A percentile compares a stretch with the other conserved stretches of the same genome.
Evolutionary conservation across 164 flowering plant genomes (phyloP).

Genomic region (Pachysandra terminalis): DNA sequence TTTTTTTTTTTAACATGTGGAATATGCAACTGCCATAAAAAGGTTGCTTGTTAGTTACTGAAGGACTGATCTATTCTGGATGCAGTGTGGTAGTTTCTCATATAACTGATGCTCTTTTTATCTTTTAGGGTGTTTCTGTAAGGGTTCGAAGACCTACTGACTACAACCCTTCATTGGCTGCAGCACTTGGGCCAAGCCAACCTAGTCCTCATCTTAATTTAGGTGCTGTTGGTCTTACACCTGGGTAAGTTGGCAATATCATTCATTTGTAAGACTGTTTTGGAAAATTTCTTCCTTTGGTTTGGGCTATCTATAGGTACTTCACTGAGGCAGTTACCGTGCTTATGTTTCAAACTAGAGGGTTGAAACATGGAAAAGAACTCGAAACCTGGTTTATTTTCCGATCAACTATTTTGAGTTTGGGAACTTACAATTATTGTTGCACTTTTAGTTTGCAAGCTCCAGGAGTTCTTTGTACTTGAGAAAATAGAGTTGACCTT

Average conservation of each 20-base stretch:
- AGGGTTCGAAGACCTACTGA: slow-evolving; percentile 85
- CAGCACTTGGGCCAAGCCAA: slow-evolving; percentile 91
- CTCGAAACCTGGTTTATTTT: background rate
- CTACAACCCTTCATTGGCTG: slow-evolving; percentile 82
- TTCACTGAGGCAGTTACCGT: background rate
- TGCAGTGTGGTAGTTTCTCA: background rate
- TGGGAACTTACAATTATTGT: too few relatives aligned
- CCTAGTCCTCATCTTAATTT: slow-evolving; percentile 75
- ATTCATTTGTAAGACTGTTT: background rate
- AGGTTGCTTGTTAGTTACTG: background rate
- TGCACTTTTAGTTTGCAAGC: too few relatives aligned
- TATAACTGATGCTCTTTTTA: slow-evolving; percentile 7
- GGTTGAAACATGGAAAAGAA: background rate
- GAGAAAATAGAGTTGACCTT: too few relatives aligned
- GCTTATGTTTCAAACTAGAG: background rate
- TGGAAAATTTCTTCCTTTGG: background rate
- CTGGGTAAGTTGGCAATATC: slow-evolving; percentile 44
- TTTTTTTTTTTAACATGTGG: background rate
- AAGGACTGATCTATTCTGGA: background rate
- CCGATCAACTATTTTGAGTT: background rate
- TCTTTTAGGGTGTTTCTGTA: slow-evolving; percentile 69
- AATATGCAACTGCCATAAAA: background rate
- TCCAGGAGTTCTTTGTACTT: too few relatives aligned
- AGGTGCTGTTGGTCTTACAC: slow-evolving; percentile 72
- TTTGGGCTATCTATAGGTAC: background rate